Conservation (phyloP, 192 early-diverging fungal genomes). For the Gryganskiella cystojenkinii region DNA sequence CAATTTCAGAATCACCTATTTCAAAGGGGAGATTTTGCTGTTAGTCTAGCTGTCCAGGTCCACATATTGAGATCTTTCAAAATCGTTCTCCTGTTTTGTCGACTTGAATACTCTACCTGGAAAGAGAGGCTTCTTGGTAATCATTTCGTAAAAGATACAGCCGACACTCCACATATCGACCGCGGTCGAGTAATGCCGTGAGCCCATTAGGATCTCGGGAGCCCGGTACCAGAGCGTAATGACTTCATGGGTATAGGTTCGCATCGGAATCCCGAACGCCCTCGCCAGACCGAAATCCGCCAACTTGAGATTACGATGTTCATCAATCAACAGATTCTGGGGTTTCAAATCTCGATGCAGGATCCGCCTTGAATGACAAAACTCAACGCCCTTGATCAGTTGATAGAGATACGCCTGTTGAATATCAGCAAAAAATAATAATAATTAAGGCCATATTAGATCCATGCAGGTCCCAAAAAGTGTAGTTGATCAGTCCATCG, state of each 20-base stretch:
- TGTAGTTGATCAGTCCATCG: too few species aligned
- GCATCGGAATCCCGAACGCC: constrained; percentile 90
- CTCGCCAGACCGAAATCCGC: constrained; percentile 98
- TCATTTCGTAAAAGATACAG: constrained; percentile 97
- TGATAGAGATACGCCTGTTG: constrained; percentile 90
- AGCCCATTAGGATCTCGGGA: constrained; percentile 94
- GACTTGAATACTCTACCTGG: too few species aligned
- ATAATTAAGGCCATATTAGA: too few species aligned
- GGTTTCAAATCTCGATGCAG: constrained; percentile 98
- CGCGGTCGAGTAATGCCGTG: constrained; percentile 85
- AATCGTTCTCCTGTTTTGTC: too few species aligned
- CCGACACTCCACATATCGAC: constrained; percentile 98
- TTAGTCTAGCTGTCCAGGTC: too few species aligned
- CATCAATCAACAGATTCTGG: constrained; percentile 97
- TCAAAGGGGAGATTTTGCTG: not conserved
- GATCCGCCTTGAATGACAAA: constrained; percentile 93
- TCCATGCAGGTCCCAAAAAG: too few species aligned
- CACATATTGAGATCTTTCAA: too few species aligned
- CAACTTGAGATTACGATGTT: constrained; percentile 85
- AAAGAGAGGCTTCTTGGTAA: constrained; percentile 78
- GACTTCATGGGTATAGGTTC: constrained; percentile 95
- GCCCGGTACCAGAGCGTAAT: constrained; percentile 96
- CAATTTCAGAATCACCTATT: constrained; percentile 87
- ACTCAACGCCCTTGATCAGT: constrained; percentile 85
- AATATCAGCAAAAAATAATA: not conserved